Percentiles rank a stretch among this genome's conserved stretches.
These are phyloP conservation scores for Saksenaea oblongispora DNA, from an alignment of 371 early-diverging fungal species.

Conservation along the genomic window DNA sequence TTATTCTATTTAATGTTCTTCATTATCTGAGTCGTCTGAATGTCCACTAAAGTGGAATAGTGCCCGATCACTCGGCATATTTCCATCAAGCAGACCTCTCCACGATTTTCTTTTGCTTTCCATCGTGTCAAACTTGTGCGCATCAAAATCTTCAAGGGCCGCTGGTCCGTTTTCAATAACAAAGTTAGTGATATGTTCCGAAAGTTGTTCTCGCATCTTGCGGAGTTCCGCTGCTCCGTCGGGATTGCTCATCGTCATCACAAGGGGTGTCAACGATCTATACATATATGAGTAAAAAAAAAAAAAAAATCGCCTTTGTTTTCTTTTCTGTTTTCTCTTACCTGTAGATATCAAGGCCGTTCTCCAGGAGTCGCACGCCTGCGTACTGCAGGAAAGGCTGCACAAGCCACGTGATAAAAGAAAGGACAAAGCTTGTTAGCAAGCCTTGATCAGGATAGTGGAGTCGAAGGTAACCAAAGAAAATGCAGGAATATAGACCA, in stretches of 20 bases:
- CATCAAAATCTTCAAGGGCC: constrained; percentile 39
- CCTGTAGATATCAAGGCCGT: constrained; percentile 62
- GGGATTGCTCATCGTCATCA: constrained; percentile 20
- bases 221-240: constrained; percentile 24
- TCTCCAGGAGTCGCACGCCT: constrained; percentile 58
- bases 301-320: not conserved
- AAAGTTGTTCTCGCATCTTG: constrained; percentile 28
- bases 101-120: constrained; percentile 15
- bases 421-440: constrained; percentile 9
- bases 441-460: constrained; percentile 8
- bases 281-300: constrained; percentile 8
- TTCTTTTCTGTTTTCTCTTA: constrained; percentile 8
- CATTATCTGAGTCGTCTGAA: not conserved
- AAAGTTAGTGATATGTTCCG: constrained; percentile 35
- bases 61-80: constrained; percentile 2
- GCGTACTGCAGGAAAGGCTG: constrained; percentile 57
- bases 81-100: constrained; percentile 4
- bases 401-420: constrained; percentile 29
- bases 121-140: constrained; percentile 26
- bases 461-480: constrained; percentile 23
- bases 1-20: not conserved
- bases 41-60: constrained; percentile 1
- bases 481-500: constrained; percentile 51
- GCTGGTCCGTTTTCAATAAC: constrained; percentile 44
- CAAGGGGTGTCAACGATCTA: constrained; percentile 26